Percentiles rank a stretch among this genome's conserved stretches.
phyloP scores from a whole-genome alignment of 2,329 filamentous ascomycete species.

The Aspergillus ustus region DNA sequence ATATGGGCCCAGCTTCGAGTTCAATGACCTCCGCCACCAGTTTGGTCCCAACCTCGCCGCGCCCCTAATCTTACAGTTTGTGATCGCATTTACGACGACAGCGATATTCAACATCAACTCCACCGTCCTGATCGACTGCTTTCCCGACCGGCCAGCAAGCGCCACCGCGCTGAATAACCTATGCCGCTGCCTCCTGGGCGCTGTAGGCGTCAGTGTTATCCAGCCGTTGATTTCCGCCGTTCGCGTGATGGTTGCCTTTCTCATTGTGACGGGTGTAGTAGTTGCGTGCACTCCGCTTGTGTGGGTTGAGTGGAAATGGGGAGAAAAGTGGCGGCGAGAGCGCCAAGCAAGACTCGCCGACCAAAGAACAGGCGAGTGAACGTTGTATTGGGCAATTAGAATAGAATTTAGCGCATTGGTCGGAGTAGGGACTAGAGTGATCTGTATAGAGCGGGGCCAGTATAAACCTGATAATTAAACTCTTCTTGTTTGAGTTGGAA shows the following conservation, averaged over 20 bases:
- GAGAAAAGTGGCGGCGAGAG: background rate
- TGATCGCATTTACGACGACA: constrained; percentile 42
- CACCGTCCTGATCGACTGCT: constrained; percentile 45
- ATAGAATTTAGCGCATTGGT: no score
- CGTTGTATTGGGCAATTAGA: no score
- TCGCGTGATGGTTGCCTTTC: constrained; percentile 26
- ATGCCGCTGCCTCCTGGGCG: constrained; percentile 42
- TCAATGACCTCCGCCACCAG: constrained; percentile 1
- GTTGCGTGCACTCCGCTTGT: background rate
- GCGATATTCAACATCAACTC: constrained; percentile 42
- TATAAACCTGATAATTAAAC: no score
- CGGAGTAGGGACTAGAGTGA: no score
- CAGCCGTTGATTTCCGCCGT: constrained; percentile 40
- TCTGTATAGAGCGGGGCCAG: no score
- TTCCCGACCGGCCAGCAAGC: constrained; percentile 39
- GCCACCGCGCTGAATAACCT: constrained; percentile 45
- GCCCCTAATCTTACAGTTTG: constrained; percentile 44
- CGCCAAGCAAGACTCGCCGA: no score
- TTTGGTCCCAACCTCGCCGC: constrained; percentile 36
- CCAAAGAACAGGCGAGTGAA: no score
- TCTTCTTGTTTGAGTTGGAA: no score
- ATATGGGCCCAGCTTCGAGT: constrained; percentile 42
- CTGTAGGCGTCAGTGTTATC: constrained; percentile 38
- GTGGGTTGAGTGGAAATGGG: constrained; percentile 7
- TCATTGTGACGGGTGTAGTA: constrained; percentile 3